Percentiles rank a stretch among this genome's conserved stretches.
These are phyloP conservation scores for Podospora anserina DNA, from an alignment of 495 filamentous ascomycete genomes.

Conservation along the genomic window DNA sequence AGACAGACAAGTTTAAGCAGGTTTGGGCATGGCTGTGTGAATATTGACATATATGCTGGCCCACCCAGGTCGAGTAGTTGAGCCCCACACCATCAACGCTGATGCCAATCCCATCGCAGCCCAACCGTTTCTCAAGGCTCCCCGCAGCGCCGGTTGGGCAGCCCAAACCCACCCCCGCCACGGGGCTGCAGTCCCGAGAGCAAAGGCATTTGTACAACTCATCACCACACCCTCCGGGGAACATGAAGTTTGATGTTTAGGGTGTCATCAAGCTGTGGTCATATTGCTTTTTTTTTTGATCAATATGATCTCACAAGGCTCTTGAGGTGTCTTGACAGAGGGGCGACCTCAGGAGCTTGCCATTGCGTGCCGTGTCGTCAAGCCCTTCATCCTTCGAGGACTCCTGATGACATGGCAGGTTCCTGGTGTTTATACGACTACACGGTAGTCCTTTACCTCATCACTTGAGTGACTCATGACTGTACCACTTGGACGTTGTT, in stretches of 20 bases:
- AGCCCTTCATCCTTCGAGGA: conserved; percentile 4
- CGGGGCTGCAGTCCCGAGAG: conserved; percentile 37
- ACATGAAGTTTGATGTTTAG: conserved; percentile 1
- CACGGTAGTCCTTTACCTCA: background rate
- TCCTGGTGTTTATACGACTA: background rate
- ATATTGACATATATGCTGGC: conserved; percentile 4
- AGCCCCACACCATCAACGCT: conserved; percentile 11
- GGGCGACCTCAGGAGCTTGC: conserved; percentile 2
- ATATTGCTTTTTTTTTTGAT: background rate
- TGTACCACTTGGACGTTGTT: conserved; percentile 97
- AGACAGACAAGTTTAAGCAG: background rate
- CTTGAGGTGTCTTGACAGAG: background rate
- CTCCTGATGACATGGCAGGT: conserved; percentile 25
- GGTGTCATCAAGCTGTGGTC: background rate
- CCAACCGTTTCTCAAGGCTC: conserved; percentile 27
- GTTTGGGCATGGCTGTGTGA: background rate
- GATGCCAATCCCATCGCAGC: conserved; percentile 38
- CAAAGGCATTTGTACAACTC: conserved; percentile 47
- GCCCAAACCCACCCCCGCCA: conserved; percentile 40
- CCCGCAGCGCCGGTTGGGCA: conserved; percentile 44
- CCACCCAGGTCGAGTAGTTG: background rate
- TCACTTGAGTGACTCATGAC: conserved; percentile 39
- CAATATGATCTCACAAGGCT: background rate
- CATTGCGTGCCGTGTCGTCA: conserved; percentile 4
- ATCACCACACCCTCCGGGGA: conserved; percentile 37